Evolutionary conservation across 352 stramenopile genomes (phyloP), one percentile per base, ranked within the genome.

Genomic region (Phytopythium montanum): DNA sequence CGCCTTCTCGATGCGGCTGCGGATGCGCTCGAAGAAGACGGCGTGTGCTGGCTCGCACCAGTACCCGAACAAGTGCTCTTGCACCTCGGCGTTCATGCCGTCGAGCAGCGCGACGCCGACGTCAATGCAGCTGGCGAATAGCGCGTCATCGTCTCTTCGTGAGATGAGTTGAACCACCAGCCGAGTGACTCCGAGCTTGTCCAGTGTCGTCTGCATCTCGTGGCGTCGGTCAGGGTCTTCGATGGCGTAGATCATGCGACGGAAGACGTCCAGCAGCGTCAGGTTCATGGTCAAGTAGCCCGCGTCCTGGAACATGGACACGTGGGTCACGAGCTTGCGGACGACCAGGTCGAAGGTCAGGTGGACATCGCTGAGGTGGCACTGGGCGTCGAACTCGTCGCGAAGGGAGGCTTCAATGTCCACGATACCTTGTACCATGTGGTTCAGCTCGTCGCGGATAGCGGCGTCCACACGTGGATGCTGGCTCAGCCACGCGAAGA

Each of bases 21-120:
- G 66, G 48, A 89, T 77, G 26, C 67, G 63, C 41, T 74, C 62
- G 49, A 87, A 83, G 60, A 92, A 92, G 5, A 38, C 55, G n/a
- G 59, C 42, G 26, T 75, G 72, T 1, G 45, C 49, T 6, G 57
- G 16, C 18, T 83, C 66, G 21, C 69, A 52, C 73, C 76, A 88
- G 53, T 76, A 79, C 7, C 53, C 38, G 36, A 76, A 79, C 48
- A 92, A 92, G 26, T 61, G 83, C 41, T 92, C 81, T 61, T 92
- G 81, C 1, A 92, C 81, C 57, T 88, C 72, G 1, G 81, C 77
- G 50, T 92, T 92, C 79, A 92, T 90, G 5, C 79, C 81, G 60
- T 90, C 76, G 23, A 92, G 56, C 5, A 92, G 60, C 12, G 81
- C 77, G 14, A 92, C 78, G 12, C 81, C 81, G 25, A 92, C 70